phyloP scores from a whole-genome alignment of 2,329 filamentous ascomycete genomes.

The Triangularia setosa region DNA sequence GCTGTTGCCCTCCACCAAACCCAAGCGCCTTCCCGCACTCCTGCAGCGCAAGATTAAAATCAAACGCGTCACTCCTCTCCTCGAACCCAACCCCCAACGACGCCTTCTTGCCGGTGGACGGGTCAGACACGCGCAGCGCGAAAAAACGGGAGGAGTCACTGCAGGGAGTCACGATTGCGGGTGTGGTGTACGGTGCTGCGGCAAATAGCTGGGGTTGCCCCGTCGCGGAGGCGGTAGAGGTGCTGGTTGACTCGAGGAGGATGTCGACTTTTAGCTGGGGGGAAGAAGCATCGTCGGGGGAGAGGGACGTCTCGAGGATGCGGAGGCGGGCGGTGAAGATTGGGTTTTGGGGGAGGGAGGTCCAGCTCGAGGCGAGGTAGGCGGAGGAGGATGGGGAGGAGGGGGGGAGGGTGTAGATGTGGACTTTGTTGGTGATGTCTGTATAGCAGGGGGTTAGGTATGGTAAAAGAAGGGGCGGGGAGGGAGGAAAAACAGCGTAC shows the following conservation, averaged over 20 bases:
- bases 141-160: slow-evolving; percentile 82
- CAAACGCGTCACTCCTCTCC: slow-evolving; percentile 79
- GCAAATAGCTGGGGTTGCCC: slow-evolving; percentile 62
- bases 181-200: slow-evolving; percentile 70
- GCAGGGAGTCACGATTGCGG: slow-evolving; percentile 68
- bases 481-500: neutral
- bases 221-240: slow-evolving; percentile 57
- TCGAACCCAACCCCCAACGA: slow-evolving; percentile 83
- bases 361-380: slow-evolving; percentile 76
- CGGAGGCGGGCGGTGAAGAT: slow-evolving; percentile 85
- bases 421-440: slow-evolving; percentile 68
- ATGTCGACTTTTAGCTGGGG: slow-evolving; percentile 68
- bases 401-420: slow-evolving; percentile 85
- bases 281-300: slow-evolving; percentile 32
- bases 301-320: slow-evolving; percentile 62
- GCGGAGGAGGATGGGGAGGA: slow-evolving; percentile 67
- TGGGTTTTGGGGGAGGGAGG: slow-evolving; percentile 62
- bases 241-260: slow-evolving; percentile 70
- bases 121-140: slow-evolving; percentile 74
- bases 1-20: slow-evolving; percentile 40
- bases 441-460: neutral
- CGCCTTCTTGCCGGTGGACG: slow-evolving; percentile 65
- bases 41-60: slow-evolving; percentile 76
- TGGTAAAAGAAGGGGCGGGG: neutral
- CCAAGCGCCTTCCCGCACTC: slow-evolving; percentile 70